Evolutionary conservation across 2,329 filamentous ascomycete genomes (phyloP).

Genomic region (Ophiobolus disseminans): DNA sequence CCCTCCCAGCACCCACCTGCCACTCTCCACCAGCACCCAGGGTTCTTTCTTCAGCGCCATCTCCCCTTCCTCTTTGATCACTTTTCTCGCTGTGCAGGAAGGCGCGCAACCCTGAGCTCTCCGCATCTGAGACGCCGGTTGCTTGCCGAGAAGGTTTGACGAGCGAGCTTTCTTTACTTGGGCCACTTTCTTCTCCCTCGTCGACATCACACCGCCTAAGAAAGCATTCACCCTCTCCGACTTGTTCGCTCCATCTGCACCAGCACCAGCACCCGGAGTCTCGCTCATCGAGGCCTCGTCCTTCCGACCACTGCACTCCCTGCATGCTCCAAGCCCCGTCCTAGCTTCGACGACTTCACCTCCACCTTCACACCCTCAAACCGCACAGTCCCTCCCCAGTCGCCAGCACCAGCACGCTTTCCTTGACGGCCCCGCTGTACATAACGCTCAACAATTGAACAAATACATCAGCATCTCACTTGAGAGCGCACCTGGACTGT

Average conservation of each 20-base stretch:
- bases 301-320: conserved; percentile 41
- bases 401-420: conserved; percentile 86
- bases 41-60: conserved; percentile 26
- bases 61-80: conserved; percentile 23
- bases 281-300: conserved; percentile 33
- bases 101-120: conserved; percentile 26
- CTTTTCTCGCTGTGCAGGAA: conserved; percentile 25
- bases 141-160: conserved; percentile 48
- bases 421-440: conserved; percentile 80
- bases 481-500: conserved; percentile 36
- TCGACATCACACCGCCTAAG: conserved; percentile 39
- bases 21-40: conserved; percentile 20
- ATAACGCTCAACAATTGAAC: conserved; percentile 58
- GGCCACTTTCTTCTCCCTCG: conserved; percentile 39
- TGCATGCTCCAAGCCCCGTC: conserved; percentile 42
- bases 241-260: conserved; percentile 39
- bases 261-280: conserved; percentile 36
- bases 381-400: conserved; percentile 37
- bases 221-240: conserved; percentile 34
- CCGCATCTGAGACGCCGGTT: conserved; percentile 31
- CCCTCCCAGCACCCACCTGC: conserved; percentile 23
- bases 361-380: conserved; percentile 33
- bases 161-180: conserved; percentile 49
- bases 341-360: conserved; percentile 46
- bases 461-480: conserved; percentile 36